Evolutionary conservation across 176 grass and related monocot genomes (phyloP).

Genomic region (Hordeum marinum): DNA sequence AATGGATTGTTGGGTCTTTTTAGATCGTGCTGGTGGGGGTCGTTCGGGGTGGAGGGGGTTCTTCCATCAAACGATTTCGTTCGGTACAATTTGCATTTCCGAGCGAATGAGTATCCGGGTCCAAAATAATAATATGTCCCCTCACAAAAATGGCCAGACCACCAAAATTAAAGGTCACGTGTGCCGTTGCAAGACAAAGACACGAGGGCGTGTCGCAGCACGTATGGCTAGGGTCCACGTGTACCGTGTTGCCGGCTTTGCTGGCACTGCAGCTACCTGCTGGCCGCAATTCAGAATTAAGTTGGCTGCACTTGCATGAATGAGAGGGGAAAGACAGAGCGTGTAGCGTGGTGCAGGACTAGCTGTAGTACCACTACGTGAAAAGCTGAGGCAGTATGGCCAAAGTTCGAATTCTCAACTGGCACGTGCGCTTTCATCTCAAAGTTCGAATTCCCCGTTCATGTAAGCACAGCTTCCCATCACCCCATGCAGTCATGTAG

Average conservation of each 20-base stretch:
- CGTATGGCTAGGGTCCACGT: not conserved
- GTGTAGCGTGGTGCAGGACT: not conserved
- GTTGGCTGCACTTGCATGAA: not conserved
- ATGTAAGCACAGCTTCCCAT: too few relatives aligned
- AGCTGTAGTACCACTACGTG: not conserved
- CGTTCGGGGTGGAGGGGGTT: too few relatives aligned
- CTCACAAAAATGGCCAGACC: not conserved
- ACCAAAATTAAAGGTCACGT: not conserved
- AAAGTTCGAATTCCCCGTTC: not conserved
- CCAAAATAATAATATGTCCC: too few relatives aligned
- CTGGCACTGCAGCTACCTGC: not conserved
- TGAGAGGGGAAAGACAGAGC: not conserved
- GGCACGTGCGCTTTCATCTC: not conserved
- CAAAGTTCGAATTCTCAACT: not conserved
- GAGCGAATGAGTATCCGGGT: too few relatives aligned
- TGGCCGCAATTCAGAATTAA: not conserved
- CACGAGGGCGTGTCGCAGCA: not conserved
- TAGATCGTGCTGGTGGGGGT: too few relatives aligned
- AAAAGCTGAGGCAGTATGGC: not conserved
- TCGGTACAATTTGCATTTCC: too few relatives aligned
- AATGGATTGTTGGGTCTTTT: too few relatives aligned
- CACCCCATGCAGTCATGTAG: too few relatives aligned
- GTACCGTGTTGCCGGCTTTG: not conserved
- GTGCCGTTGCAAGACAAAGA: not conserved
- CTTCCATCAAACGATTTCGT: too few relatives aligned